Evolutionary conservation across 139 green algal species (phyloP).

Genomic region (Chlorella sp.): DNA sequence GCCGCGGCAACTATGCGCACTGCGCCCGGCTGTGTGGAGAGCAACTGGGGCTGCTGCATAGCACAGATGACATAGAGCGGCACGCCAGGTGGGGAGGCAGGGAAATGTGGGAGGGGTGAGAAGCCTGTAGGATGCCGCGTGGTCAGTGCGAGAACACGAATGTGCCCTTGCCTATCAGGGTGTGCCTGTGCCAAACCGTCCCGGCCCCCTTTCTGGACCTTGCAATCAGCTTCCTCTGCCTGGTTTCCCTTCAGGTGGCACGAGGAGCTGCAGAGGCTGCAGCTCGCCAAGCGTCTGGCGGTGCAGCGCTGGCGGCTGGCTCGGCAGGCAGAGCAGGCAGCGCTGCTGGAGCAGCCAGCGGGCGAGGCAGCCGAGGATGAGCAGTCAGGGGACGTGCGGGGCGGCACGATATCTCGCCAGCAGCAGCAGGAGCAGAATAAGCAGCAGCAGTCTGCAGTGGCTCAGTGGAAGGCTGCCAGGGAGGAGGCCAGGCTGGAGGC

Average conservation of each 20-base stretch:
- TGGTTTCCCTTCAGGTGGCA: slow-evolving; percentile 4
- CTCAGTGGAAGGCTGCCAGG: background rate
- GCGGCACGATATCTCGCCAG: background rate
- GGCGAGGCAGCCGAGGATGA: background rate
- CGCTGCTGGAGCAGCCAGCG: background rate
- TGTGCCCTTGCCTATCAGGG: background rate
- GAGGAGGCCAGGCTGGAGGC: background rate
- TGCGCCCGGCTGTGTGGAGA: slow-evolving; percentile 1
- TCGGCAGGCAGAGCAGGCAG: background rate
- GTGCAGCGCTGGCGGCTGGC: slow-evolving; percentile 19
- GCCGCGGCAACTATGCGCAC: slow-evolving; percentile 37
- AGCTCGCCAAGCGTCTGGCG: slow-evolving; percentile 18
- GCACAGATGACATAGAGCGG: background rate
- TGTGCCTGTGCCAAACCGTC: no score
- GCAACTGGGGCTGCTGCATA: slow-evolving; percentile 19
- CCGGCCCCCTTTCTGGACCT: background rate
- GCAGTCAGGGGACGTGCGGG: background rate
- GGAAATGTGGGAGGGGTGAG: no score
- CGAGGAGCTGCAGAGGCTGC: slow-evolving; percentile 17
- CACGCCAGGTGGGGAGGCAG: slow-evolving; percentile 17
- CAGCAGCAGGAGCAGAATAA: background rate
- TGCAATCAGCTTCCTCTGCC: background rate
- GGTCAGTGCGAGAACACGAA: no score
- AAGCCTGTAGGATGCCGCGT: no score
- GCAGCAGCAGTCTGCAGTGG: slow-evolving; percentile 9